These are phyloP conservation scores for Cyanidium caldarium DNA, from an alignment of 23 red algal genomes.

Conservation along the genomic window DNA sequence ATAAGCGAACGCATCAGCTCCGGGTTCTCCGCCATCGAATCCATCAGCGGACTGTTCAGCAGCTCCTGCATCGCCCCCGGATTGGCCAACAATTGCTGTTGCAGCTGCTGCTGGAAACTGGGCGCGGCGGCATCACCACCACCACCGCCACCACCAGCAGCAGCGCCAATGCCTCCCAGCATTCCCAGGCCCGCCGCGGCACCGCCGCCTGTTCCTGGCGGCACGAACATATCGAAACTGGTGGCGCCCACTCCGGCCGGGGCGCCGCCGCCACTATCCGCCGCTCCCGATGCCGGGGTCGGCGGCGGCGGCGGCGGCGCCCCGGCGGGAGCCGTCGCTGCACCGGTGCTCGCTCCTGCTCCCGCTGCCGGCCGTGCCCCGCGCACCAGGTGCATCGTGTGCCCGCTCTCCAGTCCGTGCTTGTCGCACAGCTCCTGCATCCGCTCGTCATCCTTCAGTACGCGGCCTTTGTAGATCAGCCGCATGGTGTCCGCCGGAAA, in stretches of 20 bases:
- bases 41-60: conserved; percentile 90
- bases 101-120: conserved; percentile 17
- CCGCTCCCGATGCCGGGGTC: conserved; percentile 2
- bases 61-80: conserved; percentile 70
- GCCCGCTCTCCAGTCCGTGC: conserved; percentile 70
- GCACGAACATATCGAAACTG: neutral
- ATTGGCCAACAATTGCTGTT: conserved; percentile 51
- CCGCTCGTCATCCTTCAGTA: conserved; percentile 76
- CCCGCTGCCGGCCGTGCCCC: conserved; percentile 11
- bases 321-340: neutral
- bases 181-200: neutral
- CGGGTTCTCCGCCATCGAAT: conserved; percentile 86
- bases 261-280: neutral
- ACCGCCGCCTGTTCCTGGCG: neutral
- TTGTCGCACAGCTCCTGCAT: conserved; percentile 59
- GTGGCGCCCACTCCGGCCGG: neutral
- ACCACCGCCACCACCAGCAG: neutral
- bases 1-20: conserved; percentile 77
- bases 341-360: neutral
- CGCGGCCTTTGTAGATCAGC: conserved; percentile 90
- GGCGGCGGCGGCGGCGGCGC: neutral
- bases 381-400: conserved; percentile 91
- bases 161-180: neutral
- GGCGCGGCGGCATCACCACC: neutral
- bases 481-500: conserved; percentile 56